These are phyloP conservation scores for Podosphaera fusca DNA, from an alignment of 2,329 filamentous ascomycete species.

Conservation along the genomic window DNA sequence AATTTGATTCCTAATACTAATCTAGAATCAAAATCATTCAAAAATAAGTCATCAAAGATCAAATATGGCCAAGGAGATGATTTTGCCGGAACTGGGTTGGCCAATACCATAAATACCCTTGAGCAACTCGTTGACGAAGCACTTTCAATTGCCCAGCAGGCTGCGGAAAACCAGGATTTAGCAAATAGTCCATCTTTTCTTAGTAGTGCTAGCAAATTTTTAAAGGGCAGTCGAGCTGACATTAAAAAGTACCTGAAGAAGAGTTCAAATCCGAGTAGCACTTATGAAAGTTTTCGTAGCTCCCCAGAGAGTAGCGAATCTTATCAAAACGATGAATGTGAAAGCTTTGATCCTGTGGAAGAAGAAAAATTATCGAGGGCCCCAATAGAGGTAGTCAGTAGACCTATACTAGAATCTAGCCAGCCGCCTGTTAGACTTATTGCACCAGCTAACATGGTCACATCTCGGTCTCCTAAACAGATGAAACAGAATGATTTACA, in stretches of 20 bases:
- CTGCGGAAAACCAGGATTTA: conserved; percentile 11
- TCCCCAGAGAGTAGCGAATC: conserved; percentile 8
- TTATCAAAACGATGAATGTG: conserved; percentile 5
- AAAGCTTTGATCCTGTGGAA: neutral
- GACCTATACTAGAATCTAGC: conserved; percentile 1
- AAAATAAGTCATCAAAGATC: neutral
- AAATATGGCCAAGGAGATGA: conserved; percentile 4
- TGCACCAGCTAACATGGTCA: conserved; percentile 6
- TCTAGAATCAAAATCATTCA: conserved; percentile 1
- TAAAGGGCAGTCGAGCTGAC: conserved; percentile 7
- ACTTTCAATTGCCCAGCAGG: conserved; percentile 17
- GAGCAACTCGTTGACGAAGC: conserved; percentile 18
- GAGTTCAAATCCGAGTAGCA: conserved; percentile 6
- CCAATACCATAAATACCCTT: conserved; percentile 17
- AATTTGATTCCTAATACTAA: conserved; percentile 6
- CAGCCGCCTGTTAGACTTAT: conserved; percentile 6
- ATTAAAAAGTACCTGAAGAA: conserved; percentile 5
- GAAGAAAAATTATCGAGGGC: neutral
- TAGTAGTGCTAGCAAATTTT: conserved; percentile 8
- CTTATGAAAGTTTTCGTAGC: conserved; percentile 13
- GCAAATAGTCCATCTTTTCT: conserved; percentile 7
- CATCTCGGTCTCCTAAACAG: conserved; percentile 1
- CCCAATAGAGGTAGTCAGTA: neutral
- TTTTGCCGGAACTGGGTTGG: conserved; percentile 12
- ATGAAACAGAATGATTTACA: neutral